These are phyloP conservation scores for Avena atlantica DNA, from an alignment of 176 grass and related monocot species.

Conservation along the genomic window DNA sequence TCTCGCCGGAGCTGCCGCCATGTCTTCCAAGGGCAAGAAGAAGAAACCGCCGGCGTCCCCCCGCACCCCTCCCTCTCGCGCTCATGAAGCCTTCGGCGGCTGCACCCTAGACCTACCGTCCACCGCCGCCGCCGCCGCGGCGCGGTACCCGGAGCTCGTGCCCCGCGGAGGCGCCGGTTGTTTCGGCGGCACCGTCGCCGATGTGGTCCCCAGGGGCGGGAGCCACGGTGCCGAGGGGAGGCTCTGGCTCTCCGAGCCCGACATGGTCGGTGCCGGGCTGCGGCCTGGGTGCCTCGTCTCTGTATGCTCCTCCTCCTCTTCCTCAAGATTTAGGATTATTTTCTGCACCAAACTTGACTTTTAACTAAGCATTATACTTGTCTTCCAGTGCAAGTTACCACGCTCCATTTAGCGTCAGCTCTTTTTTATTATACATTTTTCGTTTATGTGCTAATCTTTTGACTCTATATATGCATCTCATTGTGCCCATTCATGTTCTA, in stretches of 20 bases:
- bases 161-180: constrained; percentile 42
- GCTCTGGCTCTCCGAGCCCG: constrained; percentile 71
- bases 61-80: constrained; percentile 39
- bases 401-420: background rate
- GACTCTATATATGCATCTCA: background rate
- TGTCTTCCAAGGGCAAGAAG: constrained; percentile 72
- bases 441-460: background rate
- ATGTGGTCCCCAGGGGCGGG: constrained; percentile 39
- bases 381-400: background rate
- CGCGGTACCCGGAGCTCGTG: constrained; percentile 54
- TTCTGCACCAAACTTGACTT: background rate
- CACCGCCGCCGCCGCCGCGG: constrained; percentile 23
- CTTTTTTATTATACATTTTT: background rate
- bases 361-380: background rate
- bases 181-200: constrained; percentile 50
- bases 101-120: constrained; percentile 28
- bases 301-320: constrained; percentile 44
- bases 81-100: background rate
- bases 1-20: constrained; percentile 26
- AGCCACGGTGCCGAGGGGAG: constrained; percentile 42
- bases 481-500: background rate
- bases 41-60: constrained; percentile 41
- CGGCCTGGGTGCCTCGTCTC: constrained; percentile 73
- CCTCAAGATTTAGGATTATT: constrained; percentile 17
- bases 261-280: constrained; percentile 62